Evolutionary conservation across 768 basidiomycete genomes (phyloP), one percentile per base, ranked within the genome.

Genomic region (Lactifluus subvellereus): DNA sequence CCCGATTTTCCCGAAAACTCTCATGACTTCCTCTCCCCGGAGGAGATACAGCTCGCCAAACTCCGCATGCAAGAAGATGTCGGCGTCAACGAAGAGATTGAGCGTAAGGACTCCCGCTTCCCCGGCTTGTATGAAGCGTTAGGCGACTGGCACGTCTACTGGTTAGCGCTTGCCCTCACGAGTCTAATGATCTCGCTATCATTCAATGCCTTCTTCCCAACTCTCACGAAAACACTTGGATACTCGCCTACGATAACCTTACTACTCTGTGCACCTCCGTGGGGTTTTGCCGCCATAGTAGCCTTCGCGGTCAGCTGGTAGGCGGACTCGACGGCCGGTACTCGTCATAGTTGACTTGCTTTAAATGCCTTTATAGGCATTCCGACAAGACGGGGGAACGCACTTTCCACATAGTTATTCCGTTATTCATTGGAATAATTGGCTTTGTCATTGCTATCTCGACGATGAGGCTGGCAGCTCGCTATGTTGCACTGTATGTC

Each of bases 111-210:
- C 52, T 49, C 55, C 6, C 74, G 75, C 16, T 67, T 71, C 14
- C 72, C 74, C 30, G 88, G 88, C 9, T 70, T 91, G 4, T 65
- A 73, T 9, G 70, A 86, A 65, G 88, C 91, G 11, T 47, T 90
- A 60, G 77, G 77, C 20, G 92, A 94, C 69, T 85, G 86, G 87
- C 89, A 86, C 72, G 89, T 94, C 43, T 94, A 91, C 87, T 89
- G 82, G 82, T 78, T 95, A 49, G 79, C 87, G 20, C 59, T 90
- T 33, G 79, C 85, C 3, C 72, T 89, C 60, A 82, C 82, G 14
- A 79, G 79, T 67, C 79, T 84, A 74, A 80, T 83, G 40, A 73
- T 87, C 43, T 82, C 87, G 10, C 69, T 91, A 32, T 85, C 84
- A 6, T 92, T 92, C 78, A 87, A 89, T 71, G 85, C 84, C 8